Conservation (phyloP, 1,284 basidiomycete genomes). For the Cutaneotrichosporon sp. region DNA sequence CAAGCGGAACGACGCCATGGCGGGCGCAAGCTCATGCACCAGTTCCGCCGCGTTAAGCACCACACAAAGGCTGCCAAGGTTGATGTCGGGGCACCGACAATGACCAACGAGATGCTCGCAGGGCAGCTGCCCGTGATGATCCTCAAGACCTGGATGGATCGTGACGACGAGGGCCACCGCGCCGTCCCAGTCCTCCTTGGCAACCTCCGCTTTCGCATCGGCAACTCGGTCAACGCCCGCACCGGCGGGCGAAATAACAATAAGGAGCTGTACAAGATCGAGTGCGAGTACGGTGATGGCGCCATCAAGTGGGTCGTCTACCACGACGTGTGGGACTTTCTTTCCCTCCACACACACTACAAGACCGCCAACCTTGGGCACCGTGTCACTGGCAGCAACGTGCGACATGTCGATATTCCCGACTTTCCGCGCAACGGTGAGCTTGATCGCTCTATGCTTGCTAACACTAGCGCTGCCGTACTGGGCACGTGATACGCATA, state of each 20-base stretch:
- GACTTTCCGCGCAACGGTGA: constrained; percentile 74
- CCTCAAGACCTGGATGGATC: constrained; percentile 84
- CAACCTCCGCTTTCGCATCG: constrained; percentile 51
- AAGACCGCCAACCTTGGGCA: constrained; percentile 71
- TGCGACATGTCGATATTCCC: constrained; percentile 72
- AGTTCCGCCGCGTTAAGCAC: constrained; percentile 5
- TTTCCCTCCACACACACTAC: constrained; percentile 89
- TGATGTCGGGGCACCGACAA: constrained; percentile 59
- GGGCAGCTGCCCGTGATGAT: constrained; percentile 79
- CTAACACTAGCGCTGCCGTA: constrained; percentile 69
- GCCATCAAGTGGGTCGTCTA: constrained; percentile 94
- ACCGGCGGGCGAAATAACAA: constrained; percentile 7
- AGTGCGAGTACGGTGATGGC: constrained; percentile 95
- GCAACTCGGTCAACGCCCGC: constrained; percentile 46
- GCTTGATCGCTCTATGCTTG: neutral
- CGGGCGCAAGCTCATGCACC: constrained; percentile 7
- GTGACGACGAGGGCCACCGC: constrained; percentile 80
- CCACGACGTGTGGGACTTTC: constrained; percentile 87
- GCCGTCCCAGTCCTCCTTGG: constrained; percentile 79
- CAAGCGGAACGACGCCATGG: neutral
- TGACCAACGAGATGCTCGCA: constrained; percentile 79
- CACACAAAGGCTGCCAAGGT: neutral
- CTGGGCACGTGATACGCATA: constrained; percentile 39
- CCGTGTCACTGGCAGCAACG: constrained; percentile 54
- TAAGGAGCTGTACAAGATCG: constrained; percentile 53